Evolutionary conservation across 2,329 filamentous ascomycete species (phyloP), one percentile per base, ranked within the genome.

Genomic region (Calonectria pauciramosa): DNA sequence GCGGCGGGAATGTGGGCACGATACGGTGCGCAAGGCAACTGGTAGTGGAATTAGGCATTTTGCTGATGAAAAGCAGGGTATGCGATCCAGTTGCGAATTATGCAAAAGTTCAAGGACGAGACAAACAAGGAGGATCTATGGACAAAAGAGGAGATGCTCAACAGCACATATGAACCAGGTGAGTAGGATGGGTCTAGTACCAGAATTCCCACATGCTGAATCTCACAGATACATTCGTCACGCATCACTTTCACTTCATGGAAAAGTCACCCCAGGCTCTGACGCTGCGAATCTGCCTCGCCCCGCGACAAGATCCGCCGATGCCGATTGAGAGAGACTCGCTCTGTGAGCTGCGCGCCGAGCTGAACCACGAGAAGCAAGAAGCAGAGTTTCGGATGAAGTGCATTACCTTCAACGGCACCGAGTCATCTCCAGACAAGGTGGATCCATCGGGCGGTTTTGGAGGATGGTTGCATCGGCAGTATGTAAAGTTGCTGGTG

Each of bases 101-200:
- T 80, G 74, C 16, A 52, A 8, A 56, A 70, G 1, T 65, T 68
- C 51, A 76, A 73, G 13, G 28, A 78, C 2, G 77, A 77, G 16
- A 32, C 13, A 1, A 76, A 54, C 3, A 64, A 69, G 1, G 26
- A 59, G 1, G 77, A 80, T 5, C 1, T 79, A 4, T 80, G 78
- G 78, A 71, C 77, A 0, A 78, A 71, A 9, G 13, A 78, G 2
- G 72, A 78, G 9, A 73, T 80, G 6, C 54, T 75, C 0, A 32
- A 30, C 13, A 74, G 64, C 28, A 77, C 52, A 18, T 80, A 80
- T n/a, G 76, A 79, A 6, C 76, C 76, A 44, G 77, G 77, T 77
- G 59, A n/a, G 44, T 49, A 3, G 0, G 9, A 23, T 0, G 54
- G 3, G 34, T 1, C 30, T 16, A 2, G n/a, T 14, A 13, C 6